Conservation (phyloP, 257 asterid genomes). For the Agastache rugosa region DNA sequence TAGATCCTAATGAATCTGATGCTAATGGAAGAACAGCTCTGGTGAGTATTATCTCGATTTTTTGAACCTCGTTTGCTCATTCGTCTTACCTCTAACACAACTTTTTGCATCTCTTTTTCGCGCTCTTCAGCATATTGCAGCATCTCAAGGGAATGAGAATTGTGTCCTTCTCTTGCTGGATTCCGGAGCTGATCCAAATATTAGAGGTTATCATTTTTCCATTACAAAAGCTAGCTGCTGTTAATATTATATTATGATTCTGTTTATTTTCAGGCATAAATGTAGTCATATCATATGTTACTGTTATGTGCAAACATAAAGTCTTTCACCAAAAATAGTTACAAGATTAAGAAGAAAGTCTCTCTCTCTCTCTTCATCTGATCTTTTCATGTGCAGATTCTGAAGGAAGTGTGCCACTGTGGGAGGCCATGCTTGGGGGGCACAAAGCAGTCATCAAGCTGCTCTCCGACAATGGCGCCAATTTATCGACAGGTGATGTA, state of each 20-base stretch:
- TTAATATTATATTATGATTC: background rate
- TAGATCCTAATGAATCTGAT: constrained; percentile 88
- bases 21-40: constrained; percentile 76
- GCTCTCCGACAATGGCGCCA: constrained; percentile 53
- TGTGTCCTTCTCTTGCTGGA: constrained; percentile 82
- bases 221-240: no score
- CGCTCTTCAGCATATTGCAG: constrained; percentile 86
- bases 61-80: background rate
- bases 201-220: constrained; percentile 57
- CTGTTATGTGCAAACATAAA: no score
- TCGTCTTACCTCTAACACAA: background rate
- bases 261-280: background rate
- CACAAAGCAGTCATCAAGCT: constrained; percentile 48
- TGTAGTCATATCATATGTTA: no score
- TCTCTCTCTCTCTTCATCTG: background rate
- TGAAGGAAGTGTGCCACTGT: constrained; percentile 68
- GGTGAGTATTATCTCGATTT: constrained; percentile 41
- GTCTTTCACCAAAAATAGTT: no score
- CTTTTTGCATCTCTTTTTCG: constrained; percentile 13
- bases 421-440: constrained; percentile 61
- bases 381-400: constrained; percentile 44
- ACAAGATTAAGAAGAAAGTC: background rate
- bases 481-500: constrained; percentile 44
- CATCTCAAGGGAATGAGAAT: constrained; percentile 72
- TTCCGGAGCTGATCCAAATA: constrained; percentile 76